Evolutionary conservation across 2,329 filamentous ascomycete genomes (phyloP).

Genomic region (Colletotrichum horii): DNA sequence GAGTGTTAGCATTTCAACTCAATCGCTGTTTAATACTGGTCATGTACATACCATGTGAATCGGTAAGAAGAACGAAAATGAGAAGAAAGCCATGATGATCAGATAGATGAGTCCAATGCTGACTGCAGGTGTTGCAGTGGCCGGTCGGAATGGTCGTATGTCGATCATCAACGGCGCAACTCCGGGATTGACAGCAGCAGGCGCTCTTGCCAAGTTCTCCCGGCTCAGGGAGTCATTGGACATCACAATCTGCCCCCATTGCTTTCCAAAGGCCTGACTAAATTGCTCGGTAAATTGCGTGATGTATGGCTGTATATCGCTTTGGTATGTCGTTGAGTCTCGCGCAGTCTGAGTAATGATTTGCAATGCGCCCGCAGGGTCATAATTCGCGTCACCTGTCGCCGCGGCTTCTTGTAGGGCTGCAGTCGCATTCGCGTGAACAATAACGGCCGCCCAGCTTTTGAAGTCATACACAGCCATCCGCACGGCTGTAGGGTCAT

Average conservation of each 20-base stretch:
- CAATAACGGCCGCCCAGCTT: slow-evolving; percentile 65
- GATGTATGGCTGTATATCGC: slow-evolving; percentile 59
- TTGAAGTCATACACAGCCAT: slow-evolving; percentile 64
- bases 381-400: slow-evolving; percentile 62
- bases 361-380: slow-evolving; percentile 63
- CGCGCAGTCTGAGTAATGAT: slow-evolving; percentile 60
- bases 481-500: slow-evolving; percentile 61
- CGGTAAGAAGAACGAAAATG: slow-evolving; percentile 68
- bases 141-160: slow-evolving; percentile 63
- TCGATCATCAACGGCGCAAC: slow-evolving; percentile 45
- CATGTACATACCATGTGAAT: slow-evolving; percentile 53
- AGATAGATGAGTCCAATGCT: slow-evolving; percentile 70
- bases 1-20: neutral
- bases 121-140: slow-evolving; percentile 60
- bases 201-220: slow-evolving; percentile 30
- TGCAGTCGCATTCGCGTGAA: slow-evolving; percentile 66
- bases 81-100: slow-evolving; percentile 72
- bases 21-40: neutral
- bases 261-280: slow-evolving; percentile 50
- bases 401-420: slow-evolving; percentile 60
- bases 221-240: slow-evolving; percentile 39
- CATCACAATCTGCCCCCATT: slow-evolving; percentile 45
- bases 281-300: slow-evolving; percentile 51
- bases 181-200: slow-evolving; percentile 35
- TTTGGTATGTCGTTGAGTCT: slow-evolving; percentile 58